Percentiles rank a stretch among this genome's conserved stretches.
phyloP scores from a whole-genome alignment of 2,329 filamentous ascomycete species.

The Arthrobotrys sinensis region DNA sequence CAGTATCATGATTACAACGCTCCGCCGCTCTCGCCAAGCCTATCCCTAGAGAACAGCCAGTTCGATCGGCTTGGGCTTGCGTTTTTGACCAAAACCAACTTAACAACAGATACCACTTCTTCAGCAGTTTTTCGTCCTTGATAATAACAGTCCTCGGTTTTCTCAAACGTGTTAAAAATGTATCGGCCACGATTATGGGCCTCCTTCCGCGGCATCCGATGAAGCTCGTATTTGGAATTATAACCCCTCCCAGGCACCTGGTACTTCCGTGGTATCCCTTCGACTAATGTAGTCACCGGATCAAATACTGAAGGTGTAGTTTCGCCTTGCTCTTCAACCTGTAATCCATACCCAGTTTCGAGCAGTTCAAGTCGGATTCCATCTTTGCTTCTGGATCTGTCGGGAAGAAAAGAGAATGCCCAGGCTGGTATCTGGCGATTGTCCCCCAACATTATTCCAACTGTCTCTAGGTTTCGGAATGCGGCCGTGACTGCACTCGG shows the following conservation, averaged over 20 bases:
- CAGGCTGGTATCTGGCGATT: neutral
- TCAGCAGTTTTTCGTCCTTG: constrained; percentile 45
- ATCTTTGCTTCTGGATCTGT: neutral
- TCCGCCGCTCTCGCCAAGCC: too few relatives aligned
- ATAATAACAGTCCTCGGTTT: constrained; percentile 26
- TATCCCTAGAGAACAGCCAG: too few relatives aligned
- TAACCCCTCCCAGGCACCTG: neutral
- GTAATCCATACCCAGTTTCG: constrained; percentile 2
- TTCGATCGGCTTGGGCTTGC: too few relatives aligned
- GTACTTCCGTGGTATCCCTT: neutral
- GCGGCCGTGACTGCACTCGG: neutral
- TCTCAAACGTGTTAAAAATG: constrained; percentile 41
- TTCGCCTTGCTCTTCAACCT: neutral
- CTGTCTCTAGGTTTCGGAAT: neutral
- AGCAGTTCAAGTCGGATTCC: constrained; percentile 23
- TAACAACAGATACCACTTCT: constrained; percentile 22
- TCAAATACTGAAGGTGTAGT: neutral
- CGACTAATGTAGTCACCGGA: neutral
- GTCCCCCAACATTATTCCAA: constrained; percentile 37
- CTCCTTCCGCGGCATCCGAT: constrained; percentile 13
- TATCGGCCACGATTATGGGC: constrained; percentile 48
- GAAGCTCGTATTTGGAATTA: neutral
- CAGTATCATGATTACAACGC: too few relatives aligned
- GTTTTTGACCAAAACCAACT: neutral
- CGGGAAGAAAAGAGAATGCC: neutral